Base-by-base conservation (phyloP, 768 basidiomycete species). In the Lactarius quietus region DNA sequence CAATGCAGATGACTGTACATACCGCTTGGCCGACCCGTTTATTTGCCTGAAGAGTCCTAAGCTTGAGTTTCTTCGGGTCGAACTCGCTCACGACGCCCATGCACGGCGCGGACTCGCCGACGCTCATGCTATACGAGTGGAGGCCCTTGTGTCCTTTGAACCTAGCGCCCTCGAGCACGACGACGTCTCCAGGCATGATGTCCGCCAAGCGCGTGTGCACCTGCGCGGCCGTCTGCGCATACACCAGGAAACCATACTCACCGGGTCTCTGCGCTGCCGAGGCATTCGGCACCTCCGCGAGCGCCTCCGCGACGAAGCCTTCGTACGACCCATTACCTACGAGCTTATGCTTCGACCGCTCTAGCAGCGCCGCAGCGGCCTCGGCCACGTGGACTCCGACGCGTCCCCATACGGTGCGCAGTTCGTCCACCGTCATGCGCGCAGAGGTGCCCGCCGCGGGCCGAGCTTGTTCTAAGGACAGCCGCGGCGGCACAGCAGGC, bases 41-140 rank as follows among this genome's bases (percentile, higher is more conserved):
- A 74, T 92, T 94, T 60, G 93, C 93, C 74, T 95, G 92, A 74
- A 88, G 88, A 52, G 92, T 86, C 73, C 82, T 83, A 60, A 95
- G 79, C 79, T 97, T 97, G 66, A 83, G 84, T 80, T 95, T 95
- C 84, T 92, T 94, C 43, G 77, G 75, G 70, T 97, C 95, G 73
- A 88, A 90, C 72, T 95, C 94, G 56, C 81, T 82, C 60, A 95
- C 84, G 53, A 97, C 78, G 10, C 88, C 95, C 39, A 92, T 78
- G 7, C 93, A 69, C 28, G 85, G 83, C 68, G 86, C 84, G 20
- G 76, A 77, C 5, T 79, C 80, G 3, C 85, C 85, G 10, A 79
- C 81, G 17, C 73, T 77, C 75, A 87, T 86, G 62, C 82, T 80
- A 74, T 97, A 96, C 58, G 80, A 78, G 53, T 88, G 84, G 58